phyloP scores from a whole-genome alignment of 2,329 filamentous ascomycete species.

The Parastagonospora nodorum region DNA sequence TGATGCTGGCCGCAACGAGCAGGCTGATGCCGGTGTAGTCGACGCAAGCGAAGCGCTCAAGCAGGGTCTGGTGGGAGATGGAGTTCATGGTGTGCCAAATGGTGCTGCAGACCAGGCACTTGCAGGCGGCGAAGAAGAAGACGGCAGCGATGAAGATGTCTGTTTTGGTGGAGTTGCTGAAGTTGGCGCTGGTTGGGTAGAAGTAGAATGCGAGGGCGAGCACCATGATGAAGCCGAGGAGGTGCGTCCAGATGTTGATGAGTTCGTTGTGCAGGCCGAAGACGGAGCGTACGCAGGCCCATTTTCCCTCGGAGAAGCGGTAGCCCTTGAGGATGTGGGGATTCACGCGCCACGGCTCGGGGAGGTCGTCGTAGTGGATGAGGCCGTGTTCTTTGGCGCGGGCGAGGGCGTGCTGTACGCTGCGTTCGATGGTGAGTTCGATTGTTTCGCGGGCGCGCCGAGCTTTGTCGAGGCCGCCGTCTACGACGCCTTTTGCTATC shows the following conservation, averaged over 20 bases:
- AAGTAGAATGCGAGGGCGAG: conserved; percentile 92
- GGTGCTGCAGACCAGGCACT: conserved; percentile 92
- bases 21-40: conserved; percentile 98
- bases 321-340: conserved; percentile 91
- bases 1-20: conserved; percentile 92
- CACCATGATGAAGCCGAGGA: conserved; percentile 85
- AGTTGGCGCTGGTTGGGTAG: conserved; percentile 87
- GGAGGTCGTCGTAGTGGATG: conserved; percentile 87
- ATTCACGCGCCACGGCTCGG: conserved; percentile 91
- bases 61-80: conserved; percentile 84
- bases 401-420: conserved; percentile 76
- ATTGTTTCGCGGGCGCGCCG: conserved; percentile 72
- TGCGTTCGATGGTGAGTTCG: conserved; percentile 72
- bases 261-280: conserved; percentile 89
- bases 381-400: conserved; percentile 80
- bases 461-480: conserved; percentile 82
- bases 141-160: conserved; percentile 90
- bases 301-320: conserved; percentile 88
- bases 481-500: conserved; percentile 75
- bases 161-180: conserved; percentile 80
- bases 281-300: conserved; percentile 83
- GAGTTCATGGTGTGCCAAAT: conserved; percentile 99
- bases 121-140: conserved; percentile 95
- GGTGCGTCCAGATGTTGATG: conserved; percentile 98
- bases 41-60: conserved; percentile 95